phyloP scores from a whole-genome alignment of 2,329 filamentous ascomycete species.

The Calonectria multiphialidica region DNA sequence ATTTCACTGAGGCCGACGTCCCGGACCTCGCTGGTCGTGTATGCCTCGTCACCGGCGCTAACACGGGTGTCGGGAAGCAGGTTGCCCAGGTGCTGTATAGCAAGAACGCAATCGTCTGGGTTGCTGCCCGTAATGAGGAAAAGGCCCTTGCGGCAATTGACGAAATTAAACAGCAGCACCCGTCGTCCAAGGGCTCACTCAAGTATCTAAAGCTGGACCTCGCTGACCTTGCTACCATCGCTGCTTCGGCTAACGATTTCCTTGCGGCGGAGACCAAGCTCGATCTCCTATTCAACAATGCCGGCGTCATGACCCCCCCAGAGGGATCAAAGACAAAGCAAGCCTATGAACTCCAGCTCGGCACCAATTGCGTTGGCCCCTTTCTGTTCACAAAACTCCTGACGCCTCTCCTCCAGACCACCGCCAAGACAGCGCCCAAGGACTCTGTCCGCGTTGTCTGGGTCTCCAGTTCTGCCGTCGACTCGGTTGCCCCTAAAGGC shows the following conservation, averaged over 20 bases:
- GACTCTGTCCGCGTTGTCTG: conserved; percentile 46
- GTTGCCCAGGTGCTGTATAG: conserved; percentile 66
- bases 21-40: conserved; percentile 65
- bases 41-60: conserved; percentile 62
- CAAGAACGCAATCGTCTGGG: conserved; percentile 66
- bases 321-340: conserved; percentile 55
- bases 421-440: conserved; percentile 48
- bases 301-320: conserved; percentile 57
- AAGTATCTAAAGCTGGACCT: conserved; percentile 61
- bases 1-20: conserved; percentile 69
- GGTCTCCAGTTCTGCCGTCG: conserved; percentile 47
- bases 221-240: conserved; percentile 52
- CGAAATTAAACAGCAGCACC: conserved; percentile 51
- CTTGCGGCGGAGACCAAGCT: conserved; percentile 46
- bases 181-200: conserved; percentile 53
- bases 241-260: conserved; percentile 47
- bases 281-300: conserved; percentile 60
- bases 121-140: conserved; percentile 61
- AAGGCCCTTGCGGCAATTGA: conserved; percentile 60
- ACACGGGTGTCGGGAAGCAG: conserved; percentile 62
- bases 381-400: conserved; percentile 55
- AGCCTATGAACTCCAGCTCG: conserved; percentile 57
- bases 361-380: conserved; percentile 55
- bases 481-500: conserved; percentile 34
- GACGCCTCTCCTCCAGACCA: conserved; percentile 50